Base-by-base conservation (phyloP, 2,329 filamentous ascomycete species). In the Pseudodiploospora longispora region DNA sequence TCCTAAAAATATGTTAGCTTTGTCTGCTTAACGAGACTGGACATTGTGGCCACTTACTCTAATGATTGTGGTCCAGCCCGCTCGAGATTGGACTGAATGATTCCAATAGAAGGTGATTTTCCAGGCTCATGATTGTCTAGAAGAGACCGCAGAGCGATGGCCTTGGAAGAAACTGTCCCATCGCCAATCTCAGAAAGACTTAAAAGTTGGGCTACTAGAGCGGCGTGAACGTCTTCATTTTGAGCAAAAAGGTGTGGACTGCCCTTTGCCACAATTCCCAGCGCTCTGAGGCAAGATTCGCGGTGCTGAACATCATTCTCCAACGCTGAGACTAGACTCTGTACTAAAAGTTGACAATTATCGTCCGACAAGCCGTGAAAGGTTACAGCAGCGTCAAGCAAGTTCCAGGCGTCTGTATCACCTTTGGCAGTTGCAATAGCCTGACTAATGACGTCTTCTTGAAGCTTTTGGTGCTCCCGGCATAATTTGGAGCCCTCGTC, bases 1-100 rank as follows among this genome's bases (percentile, higher is more conserved):
- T 67, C 8, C 71, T 76, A 30, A 1, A 9, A 30, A 28, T 2
- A 2, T n/a, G 27, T 44, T 40, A 42, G 38, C 12, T 5, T 5
- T 38, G 12, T 9, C 32, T 9, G 32, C 27, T 39, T 36, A 8
- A 41, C 37, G 5, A 46, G 40, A 8, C 30, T 29, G 2, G 10
- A 19, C 10, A 12, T 4, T 7, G 28, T 1, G 27, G 35, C 1
- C 6, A 61, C 71, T 56, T 66, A 76, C 71, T 69, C 66, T 2
- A 82, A 59, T 2, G 76, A 79, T 10, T 69, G 66, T 1, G 66
- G 55, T 1, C 65, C 64, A 2, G 69, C 73, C 7, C 58, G 63
- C 43, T 79, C 72, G 3, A 82, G 64, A 38, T 79, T 79, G 12
- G 69, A 65, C 44, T 76, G 72, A 6, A 82, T 70, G 6, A 82